Conservation (phyloP, 306 rosid genomes). For the Inga leiocalycina region DNA sequence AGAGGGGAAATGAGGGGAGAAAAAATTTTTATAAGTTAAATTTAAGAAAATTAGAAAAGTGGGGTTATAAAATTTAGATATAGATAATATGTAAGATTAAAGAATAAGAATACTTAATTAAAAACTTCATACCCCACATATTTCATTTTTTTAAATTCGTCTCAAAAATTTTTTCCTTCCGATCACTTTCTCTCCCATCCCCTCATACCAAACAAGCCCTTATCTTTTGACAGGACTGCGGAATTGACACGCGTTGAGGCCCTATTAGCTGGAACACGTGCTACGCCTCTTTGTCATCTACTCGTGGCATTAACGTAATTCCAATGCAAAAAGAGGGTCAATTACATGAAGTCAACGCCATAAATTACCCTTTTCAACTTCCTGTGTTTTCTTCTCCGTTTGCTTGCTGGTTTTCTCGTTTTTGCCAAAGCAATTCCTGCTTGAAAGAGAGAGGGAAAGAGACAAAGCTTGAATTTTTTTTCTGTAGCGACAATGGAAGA, state of each 20-base stretch:
- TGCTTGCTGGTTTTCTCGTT: not conserved
- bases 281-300: not conserved
- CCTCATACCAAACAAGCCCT: no score
- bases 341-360: not conserved
- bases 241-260: not conserved
- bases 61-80: no score
- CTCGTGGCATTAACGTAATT: not conserved
- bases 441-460: not conserved
- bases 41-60: no score
- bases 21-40: no score
- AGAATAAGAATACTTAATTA: no score
- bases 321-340: not conserved
- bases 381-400: no score
- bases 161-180: no score
- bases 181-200: no score
- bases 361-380: not conserved
- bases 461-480: not conserved
- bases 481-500: not conserved
- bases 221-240: not conserved
- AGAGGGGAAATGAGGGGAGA: no score
- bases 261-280: conserved; percentile 1
- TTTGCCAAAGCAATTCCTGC: not conserved
- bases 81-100: no score
- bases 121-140: no score
- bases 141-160: no score